Conservation (phyloP, 345 rosid genomes). For the Chamaenerion angustifolium region DNA sequence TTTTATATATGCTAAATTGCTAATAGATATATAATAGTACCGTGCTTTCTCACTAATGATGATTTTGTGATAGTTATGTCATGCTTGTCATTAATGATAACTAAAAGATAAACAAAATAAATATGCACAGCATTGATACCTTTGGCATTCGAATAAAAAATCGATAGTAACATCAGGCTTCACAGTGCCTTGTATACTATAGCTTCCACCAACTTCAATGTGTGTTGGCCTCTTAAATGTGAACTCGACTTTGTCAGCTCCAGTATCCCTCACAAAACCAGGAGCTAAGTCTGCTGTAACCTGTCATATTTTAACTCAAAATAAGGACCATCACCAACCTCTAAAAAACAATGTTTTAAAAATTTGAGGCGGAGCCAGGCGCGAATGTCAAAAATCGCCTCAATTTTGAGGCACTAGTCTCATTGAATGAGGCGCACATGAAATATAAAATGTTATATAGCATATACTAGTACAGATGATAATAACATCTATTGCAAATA, state of each 20-base stretch:
- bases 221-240: constrained; percentile 58
- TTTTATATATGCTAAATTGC: too few relatives aligned
- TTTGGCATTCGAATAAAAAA: constrained; percentile 63
- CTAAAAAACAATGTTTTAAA: too few relatives aligned
- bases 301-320: constrained; percentile 17
- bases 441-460: too few relatives aligned
- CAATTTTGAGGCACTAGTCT: too few relatives aligned
- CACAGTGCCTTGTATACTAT: constrained; percentile 36
- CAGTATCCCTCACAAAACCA: constrained; percentile 52
- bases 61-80: background rate
- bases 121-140: constrained; percentile 20
- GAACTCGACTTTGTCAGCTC: constrained; percentile 72
- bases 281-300: constrained; percentile 53
- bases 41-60: background rate
- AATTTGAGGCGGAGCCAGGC: too few relatives aligned
- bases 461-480: too few relatives aligned
- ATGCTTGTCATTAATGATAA: background rate
- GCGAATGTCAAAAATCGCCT: too few relatives aligned
- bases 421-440: too few relatives aligned
- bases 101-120: background rate
- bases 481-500: too few relatives aligned
- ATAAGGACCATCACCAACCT: too few relatives aligned
- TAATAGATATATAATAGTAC: background rate
- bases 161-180: constrained; percentile 63
- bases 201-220: constrained; percentile 61